Conservation (phyloP, 164 flowering plant species). For the Berberis vulgaris region DNA sequence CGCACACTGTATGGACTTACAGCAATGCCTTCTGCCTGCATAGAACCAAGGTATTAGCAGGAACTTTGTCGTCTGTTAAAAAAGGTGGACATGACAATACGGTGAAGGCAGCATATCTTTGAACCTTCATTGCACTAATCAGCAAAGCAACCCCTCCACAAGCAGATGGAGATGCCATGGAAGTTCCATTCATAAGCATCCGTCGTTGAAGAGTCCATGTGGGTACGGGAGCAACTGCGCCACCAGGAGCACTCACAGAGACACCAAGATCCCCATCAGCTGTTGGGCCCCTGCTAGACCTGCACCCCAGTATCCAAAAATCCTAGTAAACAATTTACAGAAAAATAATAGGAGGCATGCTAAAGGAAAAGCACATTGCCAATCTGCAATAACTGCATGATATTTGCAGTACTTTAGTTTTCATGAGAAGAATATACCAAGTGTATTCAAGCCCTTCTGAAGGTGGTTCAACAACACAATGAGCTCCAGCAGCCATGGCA, state of each 20-base stretch:
- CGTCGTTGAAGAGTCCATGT: conserved; percentile 97
- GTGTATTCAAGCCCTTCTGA: conserved; percentile 90
- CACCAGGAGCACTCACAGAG: conserved; percentile 96
- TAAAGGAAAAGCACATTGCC: neutral
- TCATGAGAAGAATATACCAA: conserved; percentile 42
- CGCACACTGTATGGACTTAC: conserved; percentile 89
- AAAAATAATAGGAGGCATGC: neutral
- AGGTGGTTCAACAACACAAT: conserved; percentile 86
- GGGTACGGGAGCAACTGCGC: conserved; percentile 98
- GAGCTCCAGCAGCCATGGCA: conserved; percentile 98
- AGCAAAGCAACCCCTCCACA: conserved; percentile 97
- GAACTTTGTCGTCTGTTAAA: neutral
- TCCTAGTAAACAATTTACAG: conserved; percentile 1
- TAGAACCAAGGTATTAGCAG: conserved; percentile 2
- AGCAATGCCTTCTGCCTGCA: conserved; percentile 76
- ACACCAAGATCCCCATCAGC: conserved; percentile 95
- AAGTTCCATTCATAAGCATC: conserved; percentile 99
- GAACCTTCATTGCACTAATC: conserved; percentile 81
- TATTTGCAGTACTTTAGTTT: neutral
- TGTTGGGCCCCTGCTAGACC: conserved; percentile 99
- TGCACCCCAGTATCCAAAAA: conserved; percentile 22
- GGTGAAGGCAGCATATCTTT: neutral
- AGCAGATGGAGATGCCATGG: conserved; percentile 99
- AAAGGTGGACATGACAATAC: neutral
- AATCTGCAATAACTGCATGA: neutral